Conservation (phyloP, 148 eudicot genomes). For the Cornus kousa region DNA sequence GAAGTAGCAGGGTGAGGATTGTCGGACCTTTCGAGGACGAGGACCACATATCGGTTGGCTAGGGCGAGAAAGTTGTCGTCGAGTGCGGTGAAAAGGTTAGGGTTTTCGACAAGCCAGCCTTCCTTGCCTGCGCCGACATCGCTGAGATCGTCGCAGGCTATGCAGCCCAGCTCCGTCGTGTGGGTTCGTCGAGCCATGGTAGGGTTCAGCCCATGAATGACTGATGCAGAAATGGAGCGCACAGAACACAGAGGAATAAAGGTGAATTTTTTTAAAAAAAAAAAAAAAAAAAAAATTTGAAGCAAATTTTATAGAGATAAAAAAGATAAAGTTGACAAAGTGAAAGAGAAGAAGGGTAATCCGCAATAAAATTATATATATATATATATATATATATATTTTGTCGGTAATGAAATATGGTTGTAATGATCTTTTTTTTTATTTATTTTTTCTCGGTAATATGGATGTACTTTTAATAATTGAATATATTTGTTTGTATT, state of each 20-base stretch:
- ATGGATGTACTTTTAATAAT: too few relatives aligned
- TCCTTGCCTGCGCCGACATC: slow-evolving; percentile 82
- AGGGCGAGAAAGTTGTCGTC: slow-evolving; percentile 75
- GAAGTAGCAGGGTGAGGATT: slow-evolving; percentile 11
- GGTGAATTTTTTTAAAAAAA: background rate
- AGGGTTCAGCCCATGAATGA: background rate
- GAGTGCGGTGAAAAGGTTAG: slow-evolving; percentile 58
- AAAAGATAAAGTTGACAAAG: too few relatives aligned
- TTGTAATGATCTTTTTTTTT: too few relatives aligned
- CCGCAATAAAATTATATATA: too few relatives aligned
- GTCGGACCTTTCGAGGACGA: slow-evolving; percentile 61
- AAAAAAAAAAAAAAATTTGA: too few relatives aligned
- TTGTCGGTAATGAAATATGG: too few relatives aligned
- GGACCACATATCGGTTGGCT: slow-evolving; percentile 56
- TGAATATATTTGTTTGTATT: too few relatives aligned
- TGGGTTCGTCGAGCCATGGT: slow-evolving; percentile 59
- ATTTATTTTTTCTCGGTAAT: too few relatives aligned
- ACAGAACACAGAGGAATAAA: background rate
- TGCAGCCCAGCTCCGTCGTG: slow-evolving; percentile 55
- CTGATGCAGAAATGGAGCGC: background rate
- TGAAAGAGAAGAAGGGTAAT: too few relatives aligned
- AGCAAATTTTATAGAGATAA: too few relatives aligned
- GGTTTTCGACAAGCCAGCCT: slow-evolving; percentile 71
- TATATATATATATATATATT: too few relatives aligned
- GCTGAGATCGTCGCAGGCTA: slow-evolving; percentile 61